phyloP scores from a whole-genome alignment of 805 yeast species.

The Barnettozyma populi region DNA sequence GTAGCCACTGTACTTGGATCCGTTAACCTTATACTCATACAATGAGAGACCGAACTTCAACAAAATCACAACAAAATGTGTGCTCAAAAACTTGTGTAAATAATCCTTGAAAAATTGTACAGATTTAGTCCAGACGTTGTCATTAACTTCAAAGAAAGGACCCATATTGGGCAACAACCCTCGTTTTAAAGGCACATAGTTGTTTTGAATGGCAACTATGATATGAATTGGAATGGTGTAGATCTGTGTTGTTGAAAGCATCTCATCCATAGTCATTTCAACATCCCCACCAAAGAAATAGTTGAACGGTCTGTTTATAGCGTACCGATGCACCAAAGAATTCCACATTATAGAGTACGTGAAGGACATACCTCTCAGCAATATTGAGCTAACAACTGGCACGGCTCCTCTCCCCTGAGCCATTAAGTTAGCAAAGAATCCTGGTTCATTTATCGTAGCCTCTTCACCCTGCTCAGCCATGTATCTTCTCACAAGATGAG shows the following conservation, averaged over 20 bases:
- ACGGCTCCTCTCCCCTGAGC: background rate
- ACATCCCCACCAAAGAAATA: conserved; percentile 1
- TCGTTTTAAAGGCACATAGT: background rate
- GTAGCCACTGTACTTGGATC: conserved; percentile 15
- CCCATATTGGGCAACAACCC: background rate
- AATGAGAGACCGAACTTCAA: conserved; percentile 14
- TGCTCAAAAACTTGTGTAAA: conserved; percentile 3
- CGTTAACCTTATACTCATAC: conserved; percentile 17
- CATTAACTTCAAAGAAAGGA: background rate
- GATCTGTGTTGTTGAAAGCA: background rate
- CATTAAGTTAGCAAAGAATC: background rate
- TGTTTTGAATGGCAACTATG: conserved; percentile 3
- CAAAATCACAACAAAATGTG: conserved; percentile 10
- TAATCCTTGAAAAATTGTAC: background rate
- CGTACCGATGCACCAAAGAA: conserved; percentile 3
- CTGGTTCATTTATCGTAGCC: conserved; percentile 1
- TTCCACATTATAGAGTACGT: conserved; percentile 3
- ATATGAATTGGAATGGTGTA: conserved; percentile 4
- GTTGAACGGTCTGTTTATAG: conserved; percentile 8
- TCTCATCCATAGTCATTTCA: background rate
- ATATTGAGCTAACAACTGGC: background rate
- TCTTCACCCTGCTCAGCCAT: conserved; percentile 13
- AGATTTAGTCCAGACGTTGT: background rate
- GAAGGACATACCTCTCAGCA: background rate
- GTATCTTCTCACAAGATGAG: conserved; percentile 19